phyloP scores from a whole-genome alignment of 768 basidiomycete species.

The Termitomyces sp. region DNA sequence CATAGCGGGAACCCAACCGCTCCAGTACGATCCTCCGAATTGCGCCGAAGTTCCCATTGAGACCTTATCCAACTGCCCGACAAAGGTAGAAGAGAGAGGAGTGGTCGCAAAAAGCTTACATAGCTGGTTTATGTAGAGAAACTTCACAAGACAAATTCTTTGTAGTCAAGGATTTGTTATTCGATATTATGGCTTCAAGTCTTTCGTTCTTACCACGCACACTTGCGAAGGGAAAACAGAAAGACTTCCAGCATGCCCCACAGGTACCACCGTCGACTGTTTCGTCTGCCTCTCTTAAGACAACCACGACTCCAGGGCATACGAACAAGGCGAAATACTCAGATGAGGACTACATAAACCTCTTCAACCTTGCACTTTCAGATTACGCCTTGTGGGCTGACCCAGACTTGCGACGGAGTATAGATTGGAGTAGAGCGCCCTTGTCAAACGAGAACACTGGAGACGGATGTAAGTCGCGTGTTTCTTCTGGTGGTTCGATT shows the following conservation, averaged over 20 bases:
- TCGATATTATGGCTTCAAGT: slow-evolving; percentile 18
- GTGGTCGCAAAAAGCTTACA: too few species aligned
- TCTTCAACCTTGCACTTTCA: slow-evolving; percentile 61
- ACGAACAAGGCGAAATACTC: slow-evolving; percentile 6
- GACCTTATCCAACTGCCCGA: too few species aligned
- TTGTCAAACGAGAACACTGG: slow-evolving; percentile 6
- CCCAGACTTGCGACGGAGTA: slow-evolving; percentile 43
- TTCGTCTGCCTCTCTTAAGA: background rate
- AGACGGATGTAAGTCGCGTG: slow-evolving; percentile 38
- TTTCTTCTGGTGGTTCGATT: too few species aligned
- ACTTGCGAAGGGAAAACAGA: slow-evolving; percentile 30
- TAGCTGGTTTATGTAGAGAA: background rate
- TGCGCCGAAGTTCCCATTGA: too few species aligned
- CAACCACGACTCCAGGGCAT: background rate
- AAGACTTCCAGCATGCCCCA: background rate
- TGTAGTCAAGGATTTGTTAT: background rate
- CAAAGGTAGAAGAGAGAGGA: too few species aligned
- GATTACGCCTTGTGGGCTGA: slow-evolving; percentile 67
- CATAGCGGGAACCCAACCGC: too few species aligned
- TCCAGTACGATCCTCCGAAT: too few species aligned
- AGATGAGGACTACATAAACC: slow-evolving; percentile 39
- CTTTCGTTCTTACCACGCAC: slow-evolving; percentile 47
- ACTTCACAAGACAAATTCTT: too few species aligned
- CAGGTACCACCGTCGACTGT: background rate
- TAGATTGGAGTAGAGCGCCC: slow-evolving; percentile 31